Evolutionary conservation across 495 filamentous ascomycete genomes (phyloP).

Genomic region (Neurospora sp.): DNA sequence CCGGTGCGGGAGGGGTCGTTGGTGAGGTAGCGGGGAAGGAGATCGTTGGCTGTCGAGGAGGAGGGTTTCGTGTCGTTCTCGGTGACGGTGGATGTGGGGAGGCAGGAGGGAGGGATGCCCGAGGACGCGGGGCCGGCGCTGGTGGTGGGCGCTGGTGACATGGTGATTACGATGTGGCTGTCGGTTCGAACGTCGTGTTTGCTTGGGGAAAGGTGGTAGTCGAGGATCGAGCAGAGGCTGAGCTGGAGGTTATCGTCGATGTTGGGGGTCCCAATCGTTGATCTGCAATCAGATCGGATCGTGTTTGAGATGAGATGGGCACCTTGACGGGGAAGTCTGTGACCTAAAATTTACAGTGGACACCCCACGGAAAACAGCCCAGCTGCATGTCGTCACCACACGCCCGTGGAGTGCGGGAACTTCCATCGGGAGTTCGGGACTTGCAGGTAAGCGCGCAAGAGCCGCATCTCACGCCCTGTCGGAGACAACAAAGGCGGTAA

Average conservation of each 20-base stretch:
- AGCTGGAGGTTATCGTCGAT: neutral
- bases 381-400: neutral
- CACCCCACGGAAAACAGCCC: neutral
- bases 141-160: conserved; percentile 1
- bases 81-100: conserved; percentile 1
- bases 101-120: conserved; percentile 2
- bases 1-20: conserved; percentile 46
- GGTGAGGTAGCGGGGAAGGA: conserved; percentile 20
- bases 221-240: neutral
- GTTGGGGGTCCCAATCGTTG: neutral
- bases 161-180: neutral
- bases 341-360: neutral
- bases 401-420: neutral
- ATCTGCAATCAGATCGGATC: neutral
- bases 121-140: conserved; percentile 1
- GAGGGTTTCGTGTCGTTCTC: conserved; percentile 2
- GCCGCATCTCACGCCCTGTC: neutral
- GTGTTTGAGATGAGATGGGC: neutral
- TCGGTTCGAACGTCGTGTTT: neutral
- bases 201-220: neutral
- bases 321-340: neutral
- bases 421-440: neutral
- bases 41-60: neutral
- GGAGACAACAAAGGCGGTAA: neutral
- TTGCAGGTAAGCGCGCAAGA: neutral